Evolutionary conservation across 108 stramenopile genomes (phyloP).

Genomic region (Nannochloropsis salina): DNA sequence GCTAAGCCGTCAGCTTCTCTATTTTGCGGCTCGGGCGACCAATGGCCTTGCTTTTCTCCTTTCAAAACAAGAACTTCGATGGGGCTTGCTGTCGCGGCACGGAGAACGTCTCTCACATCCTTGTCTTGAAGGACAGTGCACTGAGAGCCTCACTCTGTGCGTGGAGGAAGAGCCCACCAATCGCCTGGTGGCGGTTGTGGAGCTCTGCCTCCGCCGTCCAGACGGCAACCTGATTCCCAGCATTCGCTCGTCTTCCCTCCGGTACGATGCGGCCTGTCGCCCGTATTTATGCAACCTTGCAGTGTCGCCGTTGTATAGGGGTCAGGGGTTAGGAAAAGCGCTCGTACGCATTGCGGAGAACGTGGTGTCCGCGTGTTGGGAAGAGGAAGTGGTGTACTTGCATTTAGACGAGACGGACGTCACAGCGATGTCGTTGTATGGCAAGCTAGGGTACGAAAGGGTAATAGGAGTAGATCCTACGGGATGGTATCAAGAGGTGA

Average conservation of each 20-base stretch:
- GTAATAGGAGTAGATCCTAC: slow-evolving; percentile 1
- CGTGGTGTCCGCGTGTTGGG: neutral
- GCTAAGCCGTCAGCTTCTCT: neutral
- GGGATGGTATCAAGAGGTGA: neutral
- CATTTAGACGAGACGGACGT: slow-evolving; percentile 8
- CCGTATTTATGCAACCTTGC: neutral
- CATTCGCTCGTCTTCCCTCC: neutral
- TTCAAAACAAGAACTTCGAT: neutral
- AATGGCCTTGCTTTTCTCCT: neutral
- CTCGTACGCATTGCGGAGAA: neutral
- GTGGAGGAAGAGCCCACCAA: slow-evolving; percentile 16
- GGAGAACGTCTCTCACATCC: neutral
- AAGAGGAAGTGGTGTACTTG: neutral
- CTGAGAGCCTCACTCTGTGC: neutral
- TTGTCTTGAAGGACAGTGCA: neutral
- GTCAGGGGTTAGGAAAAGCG: neutral
- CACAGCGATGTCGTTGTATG: neutral
- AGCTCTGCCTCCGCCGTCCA: slow-evolving; percentile 6
- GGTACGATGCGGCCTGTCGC: neutral
- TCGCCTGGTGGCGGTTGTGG: neutral
- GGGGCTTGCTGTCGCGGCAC: neutral
- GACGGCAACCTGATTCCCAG: neutral
- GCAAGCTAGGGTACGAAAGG: neutral
- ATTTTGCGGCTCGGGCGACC: neutral
- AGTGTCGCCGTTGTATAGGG: neutral